Evolutionary conservation across 208 protist species (phyloP), one percentile per base, ranked within the genome.

Genomic region (Phytomonas sp.): DNA sequence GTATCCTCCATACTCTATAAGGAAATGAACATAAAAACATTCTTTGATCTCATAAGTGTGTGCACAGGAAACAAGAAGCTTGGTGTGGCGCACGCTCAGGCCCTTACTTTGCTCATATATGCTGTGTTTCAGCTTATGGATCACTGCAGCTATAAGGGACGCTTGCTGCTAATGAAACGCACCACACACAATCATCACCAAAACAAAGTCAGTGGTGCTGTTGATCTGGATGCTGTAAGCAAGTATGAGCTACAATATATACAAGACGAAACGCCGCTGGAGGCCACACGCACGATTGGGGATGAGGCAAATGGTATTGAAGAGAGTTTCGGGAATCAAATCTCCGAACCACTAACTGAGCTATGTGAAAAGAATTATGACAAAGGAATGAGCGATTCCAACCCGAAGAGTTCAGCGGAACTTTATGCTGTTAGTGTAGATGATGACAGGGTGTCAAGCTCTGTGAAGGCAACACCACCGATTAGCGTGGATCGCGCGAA

Each of bases 121-220:
- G 81, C 87, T n/a, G 82, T 92, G 5, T 86, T 95, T 71, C 81
- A 85, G 60, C 74, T 95, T 36, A 91, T 95, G 80, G 90, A 95
- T 46, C 85, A 87, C 65, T 95, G 87, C 75, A 92, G 87, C 68
- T 95, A 87, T 77, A 76, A 87, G 46, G 90, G 90, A 20, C 80
- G 66, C 62, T 64, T 95, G 2, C 69, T 92, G 0, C 81, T 95
- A 34, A 84, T 88, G 0, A 91, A 91, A 68, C 72, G 78, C 5
- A 56, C 68, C 2, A 75, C 71, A 36, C 46, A 11, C 4, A 20
- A 26, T 56, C 46, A 56, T 26, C 9, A 5, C 17, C 46, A 56
- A 87, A 74, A 60, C 62, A 68, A 72, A 73, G 67, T n/a, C 70
- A 67, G 7, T n/a, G 80, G 83, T 37, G 72, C 68, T 23, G 68